Percentiles rank a stretch among this genome's conserved stretches.
phyloP scores from a whole-genome alignment of 2,329 filamentous ascomycete genomes.

The Aspergillus calidoustus region DNA sequence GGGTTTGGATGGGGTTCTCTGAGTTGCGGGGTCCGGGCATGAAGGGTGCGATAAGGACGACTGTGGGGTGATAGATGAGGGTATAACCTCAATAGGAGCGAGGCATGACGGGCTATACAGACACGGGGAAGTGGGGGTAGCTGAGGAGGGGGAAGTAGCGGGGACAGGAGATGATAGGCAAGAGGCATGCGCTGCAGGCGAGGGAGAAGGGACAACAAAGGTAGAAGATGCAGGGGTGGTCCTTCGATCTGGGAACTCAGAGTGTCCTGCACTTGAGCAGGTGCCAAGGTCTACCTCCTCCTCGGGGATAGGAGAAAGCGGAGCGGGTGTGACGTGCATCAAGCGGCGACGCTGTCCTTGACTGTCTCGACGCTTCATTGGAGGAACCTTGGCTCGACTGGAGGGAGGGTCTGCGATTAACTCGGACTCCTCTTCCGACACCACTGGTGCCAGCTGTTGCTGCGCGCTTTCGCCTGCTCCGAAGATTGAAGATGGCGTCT shows the following conservation, averaged over 20 bases:
- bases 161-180: neutral
- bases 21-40: neutral
- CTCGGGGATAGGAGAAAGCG: slow-evolving; percentile 25
- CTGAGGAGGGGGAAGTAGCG: too few relatives aligned
- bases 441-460: slow-evolving; percentile 20
- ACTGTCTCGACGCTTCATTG: neutral
- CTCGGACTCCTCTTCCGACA: slow-evolving; percentile 21
- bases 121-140: neutral
- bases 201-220: neutral
- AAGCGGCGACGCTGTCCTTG: neutral
- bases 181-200: neutral
- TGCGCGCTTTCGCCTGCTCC: slow-evolving; percentile 10
- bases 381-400: slow-evolving; percentile 16
- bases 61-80: neutral
- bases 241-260: neutral
- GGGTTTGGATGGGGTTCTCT: slow-evolving; percentile 4
- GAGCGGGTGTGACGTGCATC: neutral
- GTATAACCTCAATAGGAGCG: neutral
- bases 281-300: slow-evolving; percentile 13
- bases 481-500: slow-evolving; percentile 15
- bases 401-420: slow-evolving; percentile 16
- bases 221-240: neutral
- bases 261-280: slow-evolving; percentile 19
- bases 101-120: neutral
- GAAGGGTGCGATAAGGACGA: neutral